Evolutionary conservation across 331 rosid species (phyloP).

Genomic region (Rosa hybrid): DNA sequence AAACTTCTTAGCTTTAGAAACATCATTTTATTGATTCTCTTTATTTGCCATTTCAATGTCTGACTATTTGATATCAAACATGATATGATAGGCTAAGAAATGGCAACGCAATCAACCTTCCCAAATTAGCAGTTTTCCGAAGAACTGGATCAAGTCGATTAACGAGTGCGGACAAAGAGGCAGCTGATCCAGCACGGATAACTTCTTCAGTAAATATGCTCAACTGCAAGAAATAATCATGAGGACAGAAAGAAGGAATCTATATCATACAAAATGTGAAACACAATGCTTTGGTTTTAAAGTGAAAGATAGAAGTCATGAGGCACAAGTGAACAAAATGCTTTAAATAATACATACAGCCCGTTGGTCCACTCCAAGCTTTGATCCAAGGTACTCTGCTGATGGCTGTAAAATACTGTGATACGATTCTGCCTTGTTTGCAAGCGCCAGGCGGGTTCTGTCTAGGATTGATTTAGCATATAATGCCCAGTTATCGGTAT

Average conservation of each 20-base stretch:
- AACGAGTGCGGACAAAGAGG: constrained; percentile 85
- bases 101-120: constrained; percentile 62
- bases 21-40: not conserved
- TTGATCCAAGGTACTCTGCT: constrained; percentile 94
- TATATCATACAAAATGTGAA: constrained; percentile 6
- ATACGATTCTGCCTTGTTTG: constrained; percentile 86
- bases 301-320: not conserved
- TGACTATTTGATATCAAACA: constrained; percentile 13
- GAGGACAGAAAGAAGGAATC: constrained; percentile 25
- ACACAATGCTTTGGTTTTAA: constrained; percentile 3
- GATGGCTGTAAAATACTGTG: constrained; percentile 82
- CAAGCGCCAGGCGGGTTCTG: constrained; percentile 92
- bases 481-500: constrained; percentile 73
- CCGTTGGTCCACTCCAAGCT: constrained; percentile 85
- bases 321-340: not conserved
- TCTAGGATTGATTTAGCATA: constrained; percentile 93
- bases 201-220: constrained; percentile 97
- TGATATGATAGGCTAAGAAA: constrained; percentile 22
- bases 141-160: constrained; percentile 93
- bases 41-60: not conserved
- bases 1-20: constrained; percentile 10
- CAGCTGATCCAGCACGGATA: constrained; percentile 97
- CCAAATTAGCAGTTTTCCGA: constrained; percentile 87
- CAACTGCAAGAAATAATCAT: constrained; percentile 59
- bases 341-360: constrained; percentile 60